phyloP scores from a whole-genome alignment of 108 stramenopile genomes.

The Asterionellopsis glacialis region DNA sequence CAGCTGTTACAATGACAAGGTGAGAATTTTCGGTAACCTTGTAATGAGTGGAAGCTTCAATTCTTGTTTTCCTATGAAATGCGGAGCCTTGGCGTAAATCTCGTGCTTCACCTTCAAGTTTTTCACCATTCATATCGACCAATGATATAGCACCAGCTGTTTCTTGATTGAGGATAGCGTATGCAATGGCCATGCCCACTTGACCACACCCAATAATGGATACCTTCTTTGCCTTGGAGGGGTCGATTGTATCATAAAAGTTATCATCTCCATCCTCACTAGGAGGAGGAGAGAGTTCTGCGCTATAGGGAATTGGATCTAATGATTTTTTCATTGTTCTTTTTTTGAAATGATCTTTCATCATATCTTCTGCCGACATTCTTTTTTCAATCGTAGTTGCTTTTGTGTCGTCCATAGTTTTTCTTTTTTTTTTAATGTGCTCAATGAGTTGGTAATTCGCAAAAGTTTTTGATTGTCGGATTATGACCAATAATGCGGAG shows the following conservation, averaged over 20 bases:
- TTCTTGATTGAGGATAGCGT: conserved; percentile 38
- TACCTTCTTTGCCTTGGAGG: conserved; percentile 31
- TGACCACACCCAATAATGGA: conserved; percentile 40
- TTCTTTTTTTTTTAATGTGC: too few relatives aligned
- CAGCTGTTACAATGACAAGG: conserved; percentile 52
- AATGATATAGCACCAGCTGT: conserved; percentile 33
- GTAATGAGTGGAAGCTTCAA: conserved; percentile 30
- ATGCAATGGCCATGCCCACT: conserved; percentile 23
- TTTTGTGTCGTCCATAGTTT: too few relatives aligned
- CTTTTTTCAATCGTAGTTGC: too few relatives aligned
- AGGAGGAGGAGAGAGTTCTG: conserved; percentile 8
- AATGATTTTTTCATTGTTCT: neutral
- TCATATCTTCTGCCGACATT: neutral
- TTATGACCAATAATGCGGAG: too few relatives aligned
- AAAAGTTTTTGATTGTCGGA: too few relatives aligned
- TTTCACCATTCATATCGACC: conserved; percentile 35
- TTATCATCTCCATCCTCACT: conserved; percentile 1
- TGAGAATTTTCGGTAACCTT: conserved; percentile 24
- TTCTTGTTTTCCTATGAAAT: conserved; percentile 27
- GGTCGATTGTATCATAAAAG: neutral
- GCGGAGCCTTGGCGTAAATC: conserved; percentile 44
- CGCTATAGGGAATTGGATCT: conserved; percentile 25
- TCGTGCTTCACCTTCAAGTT: conserved; percentile 43
- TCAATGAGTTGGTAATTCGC: too few relatives aligned
- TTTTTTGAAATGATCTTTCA: neutral